These are phyloP conservation scores for Leishmania martiniquensis DNA, from an alignment of 208 protist species.

Conservation along the genomic window DNA sequence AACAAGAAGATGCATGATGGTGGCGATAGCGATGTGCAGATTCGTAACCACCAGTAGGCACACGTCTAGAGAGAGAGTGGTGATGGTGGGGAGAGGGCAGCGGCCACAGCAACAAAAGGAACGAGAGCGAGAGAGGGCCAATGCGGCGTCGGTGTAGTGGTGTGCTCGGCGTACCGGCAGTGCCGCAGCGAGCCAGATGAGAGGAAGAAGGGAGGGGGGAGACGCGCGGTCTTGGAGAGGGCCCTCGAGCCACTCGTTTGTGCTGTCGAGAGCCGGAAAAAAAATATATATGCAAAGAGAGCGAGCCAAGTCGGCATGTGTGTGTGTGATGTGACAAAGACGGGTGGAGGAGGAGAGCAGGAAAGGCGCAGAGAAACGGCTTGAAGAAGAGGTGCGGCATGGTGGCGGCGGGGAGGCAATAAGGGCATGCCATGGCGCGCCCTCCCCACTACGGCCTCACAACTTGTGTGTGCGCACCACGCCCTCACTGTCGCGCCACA, in stretches of 20 bases:
- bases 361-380: background rate
- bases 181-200: background rate
- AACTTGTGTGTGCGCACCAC: background rate
- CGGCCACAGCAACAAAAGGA: too few species aligned
- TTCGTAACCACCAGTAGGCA: too few species aligned
- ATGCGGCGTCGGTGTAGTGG: too few species aligned
- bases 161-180: background rate
- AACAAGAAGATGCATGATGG: constrained; percentile 57
- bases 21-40: background rate
- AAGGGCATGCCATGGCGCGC: background rate
- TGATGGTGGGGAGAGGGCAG: background rate
- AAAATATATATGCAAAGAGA: background rate
- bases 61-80: constrained; percentile 4
- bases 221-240: background rate
- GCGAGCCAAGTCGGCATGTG: background rate
- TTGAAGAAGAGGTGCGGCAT: background rate
- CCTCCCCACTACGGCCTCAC: background rate
- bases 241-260: background rate
- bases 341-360: background rate
- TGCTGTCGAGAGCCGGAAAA: background rate
- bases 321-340: background rate
- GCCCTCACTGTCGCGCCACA: background rate
- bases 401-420: background rate
- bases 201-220: background rate
- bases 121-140: background rate